Evolutionary conservation across 2,329 filamentous ascomycete genomes (phyloP).

Genomic region (Fusarium veterinarium): DNA sequence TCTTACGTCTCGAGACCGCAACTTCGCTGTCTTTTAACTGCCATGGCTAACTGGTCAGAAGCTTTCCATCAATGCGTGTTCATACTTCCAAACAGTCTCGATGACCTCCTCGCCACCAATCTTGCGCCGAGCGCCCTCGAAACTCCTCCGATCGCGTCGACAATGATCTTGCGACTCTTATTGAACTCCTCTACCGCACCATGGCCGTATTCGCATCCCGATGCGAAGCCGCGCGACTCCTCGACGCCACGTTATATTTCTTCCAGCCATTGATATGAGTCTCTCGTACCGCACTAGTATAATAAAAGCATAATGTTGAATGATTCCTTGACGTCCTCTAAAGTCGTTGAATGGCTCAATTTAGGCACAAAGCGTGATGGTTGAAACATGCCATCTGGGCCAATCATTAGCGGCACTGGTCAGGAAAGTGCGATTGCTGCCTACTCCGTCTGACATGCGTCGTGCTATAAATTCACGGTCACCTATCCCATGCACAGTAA

Average conservation of each 20-base stretch:
- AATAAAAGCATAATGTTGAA: not conserved
- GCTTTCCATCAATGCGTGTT: not conserved
- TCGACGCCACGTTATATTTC: not conserved
- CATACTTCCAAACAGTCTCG: not conserved
- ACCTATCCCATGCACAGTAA: not conserved
- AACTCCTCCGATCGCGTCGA: too few relatives aligned
- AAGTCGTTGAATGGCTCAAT: not conserved
- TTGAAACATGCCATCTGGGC: not conserved
- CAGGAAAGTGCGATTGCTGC: not conserved
- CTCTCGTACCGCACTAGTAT: not conserved
- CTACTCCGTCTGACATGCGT: conserved; percentile 1
- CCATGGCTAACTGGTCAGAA: too few relatives aligned
- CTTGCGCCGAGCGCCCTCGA: not conserved
- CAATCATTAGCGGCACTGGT: not conserved
- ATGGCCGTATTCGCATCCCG: not conserved
- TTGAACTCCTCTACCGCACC: not conserved
- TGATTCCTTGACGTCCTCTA: not conserved
- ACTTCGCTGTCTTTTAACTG: not conserved
- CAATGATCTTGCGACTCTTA: too few relatives aligned
- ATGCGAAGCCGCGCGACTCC: not conserved
- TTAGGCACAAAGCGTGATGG: not conserved
- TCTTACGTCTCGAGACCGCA: not conserved
- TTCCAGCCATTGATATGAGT: not conserved
- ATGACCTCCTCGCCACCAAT: not conserved
- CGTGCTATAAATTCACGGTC: not conserved